Evolutionary conservation across 441 rosid genomes (phyloP).

Genomic region (Pelargonium australe): DNA sequence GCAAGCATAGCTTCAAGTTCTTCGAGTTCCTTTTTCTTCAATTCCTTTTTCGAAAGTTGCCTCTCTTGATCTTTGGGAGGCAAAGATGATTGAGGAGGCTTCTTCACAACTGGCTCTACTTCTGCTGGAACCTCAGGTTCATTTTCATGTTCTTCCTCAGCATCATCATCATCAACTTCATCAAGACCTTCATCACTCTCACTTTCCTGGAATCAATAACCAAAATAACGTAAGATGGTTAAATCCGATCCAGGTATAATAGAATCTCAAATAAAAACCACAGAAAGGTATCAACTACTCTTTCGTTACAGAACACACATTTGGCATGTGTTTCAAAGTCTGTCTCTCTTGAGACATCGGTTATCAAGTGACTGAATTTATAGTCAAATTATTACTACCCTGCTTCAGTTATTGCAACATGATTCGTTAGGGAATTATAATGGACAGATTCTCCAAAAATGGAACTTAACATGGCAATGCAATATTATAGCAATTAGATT

Average conservation of each 20-base stretch:
- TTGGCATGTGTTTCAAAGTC: no score
- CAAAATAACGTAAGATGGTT: background rate
- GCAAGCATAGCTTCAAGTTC: conserved; percentile 75
- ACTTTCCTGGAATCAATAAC: conserved; percentile 48
- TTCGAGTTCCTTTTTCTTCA: conserved; percentile 67
- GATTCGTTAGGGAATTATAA: no score
- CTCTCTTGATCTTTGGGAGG: conserved; percentile 58
- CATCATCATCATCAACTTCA: conserved; percentile 53
- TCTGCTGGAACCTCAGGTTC: conserved; percentile 46
- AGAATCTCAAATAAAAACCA: background rate
- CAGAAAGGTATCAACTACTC: no score
- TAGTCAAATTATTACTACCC: no score
- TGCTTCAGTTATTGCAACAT: no score
- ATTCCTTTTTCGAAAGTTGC: conserved; percentile 75
- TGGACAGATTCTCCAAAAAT: no score
- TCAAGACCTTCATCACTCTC: conserved; percentile 81
- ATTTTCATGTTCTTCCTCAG: conserved; percentile 64
- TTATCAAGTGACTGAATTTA: no score
- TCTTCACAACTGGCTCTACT: conserved; percentile 37
- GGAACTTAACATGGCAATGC: no score
- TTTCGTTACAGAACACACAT: no score
- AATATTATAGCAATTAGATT: no score
- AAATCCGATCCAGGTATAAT: background rate
- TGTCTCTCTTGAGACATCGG: no score
- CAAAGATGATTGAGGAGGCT: conserved; percentile 33